Evolutionary conservation across 495 filamentous ascomycete species (phyloP), one percentile per base, ranked within the genome.

Genomic region (Neurospora sp.): DNA sequence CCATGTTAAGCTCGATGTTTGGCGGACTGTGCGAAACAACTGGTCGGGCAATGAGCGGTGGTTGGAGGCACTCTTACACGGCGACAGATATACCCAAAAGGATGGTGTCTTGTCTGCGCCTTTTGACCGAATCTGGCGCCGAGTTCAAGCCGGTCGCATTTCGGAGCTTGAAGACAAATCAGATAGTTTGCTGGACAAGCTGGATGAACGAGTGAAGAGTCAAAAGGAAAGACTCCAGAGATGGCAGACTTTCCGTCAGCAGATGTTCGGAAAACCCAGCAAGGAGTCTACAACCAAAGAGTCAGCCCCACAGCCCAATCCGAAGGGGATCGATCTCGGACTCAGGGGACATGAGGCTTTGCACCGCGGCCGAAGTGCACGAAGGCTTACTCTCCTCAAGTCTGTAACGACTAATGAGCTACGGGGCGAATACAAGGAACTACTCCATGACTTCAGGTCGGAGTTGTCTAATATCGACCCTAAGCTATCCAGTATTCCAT

Each of bases 1-100:
- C n/a, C 76, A 80, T 38, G 77, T 80, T 35, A 83, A 81, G 20
- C 75, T 78, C 0, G 81, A 83, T 16, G 76, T 89, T 14, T 82
- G 87, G 59, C 83, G 84, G 38, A 83, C 87, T 18, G 78, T 94
- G 39, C 85, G 85, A 73, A 87, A 88, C 27, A 92, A 93, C 73
- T 97, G 93, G 93, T 82, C 91, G 8, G 93, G 93, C 2, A 86
- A 89, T 74, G 84, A 88, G 69, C 84, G 89, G 69, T 93, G 92
- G 89, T 83, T 90, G 75, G 87, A 92, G 44, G 80, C 85, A 18
- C 76, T 96, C 27, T 80, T 94, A 0, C 84, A 89, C 65, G 92
- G 91, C 0, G 92, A 92, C 46, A 84, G 81, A 38, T 81, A 82
- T n/a, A 80, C 83, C 31, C 82, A 80, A 70, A 87, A 84, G 22